A percentile compares a stretch with the other conserved stretches of the same genome.
Evolutionary conservation across 441 rosid species (phyloP).

Genomic region (Jatropha multifida): DNA sequence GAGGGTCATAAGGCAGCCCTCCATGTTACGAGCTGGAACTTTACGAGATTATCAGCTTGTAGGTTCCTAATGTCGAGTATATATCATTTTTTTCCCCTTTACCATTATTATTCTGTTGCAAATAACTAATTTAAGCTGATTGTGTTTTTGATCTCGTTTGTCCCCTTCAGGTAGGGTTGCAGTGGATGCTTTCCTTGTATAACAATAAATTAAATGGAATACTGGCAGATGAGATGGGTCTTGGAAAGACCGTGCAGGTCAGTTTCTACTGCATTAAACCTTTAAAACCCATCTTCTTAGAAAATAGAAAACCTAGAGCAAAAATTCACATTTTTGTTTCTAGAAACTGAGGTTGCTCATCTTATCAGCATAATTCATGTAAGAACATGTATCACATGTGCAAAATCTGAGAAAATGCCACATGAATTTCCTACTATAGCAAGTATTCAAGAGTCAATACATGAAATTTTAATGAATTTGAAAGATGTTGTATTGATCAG

Average conservation of each 20-base stretch:
- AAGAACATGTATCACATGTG: no score
- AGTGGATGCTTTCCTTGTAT: slow-evolving; percentile 99
- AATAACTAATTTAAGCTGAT: slow-evolving; percentile 20
- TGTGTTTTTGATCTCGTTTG: slow-evolving; percentile 18
- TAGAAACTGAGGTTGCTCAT: slow-evolving; percentile 12
- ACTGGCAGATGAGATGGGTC: slow-evolving; percentile 99
- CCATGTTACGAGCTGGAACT: slow-evolving; percentile 95
- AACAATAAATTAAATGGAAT: slow-evolving; percentile 99
- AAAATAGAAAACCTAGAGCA: background rate
- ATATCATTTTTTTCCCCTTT: slow-evolving; percentile 16
- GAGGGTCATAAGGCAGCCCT: slow-evolving; percentile 88
- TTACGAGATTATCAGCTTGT: slow-evolving; percentile 99
- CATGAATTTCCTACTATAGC: no score
- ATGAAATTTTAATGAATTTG: no score
- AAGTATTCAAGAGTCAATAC: no score
- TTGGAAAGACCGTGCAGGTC: slow-evolving; percentile 99
- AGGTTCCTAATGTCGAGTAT: slow-evolving; percentile 38
- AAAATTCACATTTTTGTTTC: background rate
- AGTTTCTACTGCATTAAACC: slow-evolving; percentile 13
- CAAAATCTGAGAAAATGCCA: no score
- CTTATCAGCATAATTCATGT: slow-evolving; percentile 2
- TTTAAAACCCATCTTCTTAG: slow-evolving; percentile 2
- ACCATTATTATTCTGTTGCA: background rate
- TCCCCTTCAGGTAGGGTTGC: slow-evolving; percentile 85
- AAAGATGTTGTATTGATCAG: no score